phyloP scores from a whole-genome alignment of 495 filamentous ascomycete genomes.

The Sordaria brevicollis region DNA sequence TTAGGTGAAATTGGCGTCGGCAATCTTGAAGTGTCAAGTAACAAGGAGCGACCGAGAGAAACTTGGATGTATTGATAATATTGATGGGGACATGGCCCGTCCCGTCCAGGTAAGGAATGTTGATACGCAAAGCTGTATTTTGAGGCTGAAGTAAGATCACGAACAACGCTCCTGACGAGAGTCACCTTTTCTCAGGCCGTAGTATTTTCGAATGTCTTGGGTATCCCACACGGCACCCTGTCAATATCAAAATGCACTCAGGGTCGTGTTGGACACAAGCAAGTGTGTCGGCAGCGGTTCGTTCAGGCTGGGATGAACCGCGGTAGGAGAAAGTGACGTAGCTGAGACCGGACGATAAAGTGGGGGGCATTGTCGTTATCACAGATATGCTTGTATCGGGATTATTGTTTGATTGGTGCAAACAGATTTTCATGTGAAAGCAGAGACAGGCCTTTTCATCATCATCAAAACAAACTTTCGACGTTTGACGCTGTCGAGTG shows the following conservation, averaged over 20 bases:
- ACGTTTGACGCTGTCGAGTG: not conserved
- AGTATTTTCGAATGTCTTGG: not conserved
- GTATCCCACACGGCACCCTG: not conserved
- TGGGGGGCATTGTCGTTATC: not conserved
- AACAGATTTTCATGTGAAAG: not conserved
- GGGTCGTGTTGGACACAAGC: not conserved
- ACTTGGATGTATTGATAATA: not conserved
- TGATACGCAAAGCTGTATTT: not conserved
- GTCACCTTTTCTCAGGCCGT: not conserved
- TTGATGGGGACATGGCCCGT: not conserved
- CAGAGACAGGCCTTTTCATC: not conserved
- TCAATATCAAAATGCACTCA: not conserved
- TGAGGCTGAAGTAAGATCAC: not conserved
- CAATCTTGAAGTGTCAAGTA: not conserved
- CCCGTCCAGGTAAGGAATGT: not conserved
- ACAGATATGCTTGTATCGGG: not conserved
- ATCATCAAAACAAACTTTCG: not conserved
- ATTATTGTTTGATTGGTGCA: not conserved
- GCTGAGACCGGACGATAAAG: not conserved
- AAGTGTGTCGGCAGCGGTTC: not conserved
- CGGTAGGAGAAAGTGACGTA: not conserved
- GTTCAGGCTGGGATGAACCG: not conserved
- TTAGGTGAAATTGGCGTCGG: no score
- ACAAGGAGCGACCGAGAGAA: not conserved
- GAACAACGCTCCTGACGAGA: not conserved